These are phyloP conservation scores for Rosellinia necatrix DNA, from an alignment of 2,329 filamentous ascomycete genomes.

Conservation along the genomic window DNA sequence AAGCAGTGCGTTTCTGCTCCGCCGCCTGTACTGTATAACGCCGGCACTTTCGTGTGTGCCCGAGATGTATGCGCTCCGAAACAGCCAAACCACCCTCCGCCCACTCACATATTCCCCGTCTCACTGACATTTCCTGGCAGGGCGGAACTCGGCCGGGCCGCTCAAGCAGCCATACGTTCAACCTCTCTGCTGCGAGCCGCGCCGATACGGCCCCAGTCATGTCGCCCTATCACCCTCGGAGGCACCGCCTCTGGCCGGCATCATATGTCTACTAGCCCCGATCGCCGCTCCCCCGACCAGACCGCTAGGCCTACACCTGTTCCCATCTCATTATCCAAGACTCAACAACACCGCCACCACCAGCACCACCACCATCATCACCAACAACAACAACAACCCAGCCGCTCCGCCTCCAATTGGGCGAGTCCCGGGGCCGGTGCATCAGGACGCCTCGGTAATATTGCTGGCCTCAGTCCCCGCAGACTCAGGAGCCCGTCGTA, in stretches of 20 bases:
- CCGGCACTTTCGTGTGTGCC: not conserved
- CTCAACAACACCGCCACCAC: too few species aligned
- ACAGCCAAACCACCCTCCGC: not conserved
- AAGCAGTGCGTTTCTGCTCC: not conserved
- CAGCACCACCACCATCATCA: too few species aligned
- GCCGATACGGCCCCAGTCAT: conserved; percentile 28
- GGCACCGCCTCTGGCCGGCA: conserved; percentile 12
- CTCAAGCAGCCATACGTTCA: conserved; percentile 34
- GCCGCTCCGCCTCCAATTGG: conserved; percentile 24
- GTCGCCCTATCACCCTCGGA: conserved; percentile 8
- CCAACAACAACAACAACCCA: conserved; percentile 22
- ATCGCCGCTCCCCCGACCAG: conserved; percentile 9
- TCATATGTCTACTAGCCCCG: conserved; percentile 27
- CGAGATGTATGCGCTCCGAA: conserved; percentile 28
- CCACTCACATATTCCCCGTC: too few species aligned
- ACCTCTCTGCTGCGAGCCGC: conserved; percentile 31
- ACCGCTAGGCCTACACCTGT: not conserved
- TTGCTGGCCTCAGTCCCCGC: conserved; percentile 27
- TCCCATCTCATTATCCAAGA: conserved; percentile 2
- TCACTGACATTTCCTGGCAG: conserved; percentile 24
- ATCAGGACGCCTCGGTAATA: not conserved
- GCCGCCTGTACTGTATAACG: not conserved
- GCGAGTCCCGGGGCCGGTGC: conserved; percentile 3
- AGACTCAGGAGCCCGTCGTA: conserved; percentile 33
- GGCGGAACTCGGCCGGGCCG: conserved; percentile 36